Evolutionary conservation across 2,329 filamentous ascomycete genomes (phyloP), one percentile per base, ranked within the genome.

Genomic region (Colletotrichum echinochloae): DNA sequence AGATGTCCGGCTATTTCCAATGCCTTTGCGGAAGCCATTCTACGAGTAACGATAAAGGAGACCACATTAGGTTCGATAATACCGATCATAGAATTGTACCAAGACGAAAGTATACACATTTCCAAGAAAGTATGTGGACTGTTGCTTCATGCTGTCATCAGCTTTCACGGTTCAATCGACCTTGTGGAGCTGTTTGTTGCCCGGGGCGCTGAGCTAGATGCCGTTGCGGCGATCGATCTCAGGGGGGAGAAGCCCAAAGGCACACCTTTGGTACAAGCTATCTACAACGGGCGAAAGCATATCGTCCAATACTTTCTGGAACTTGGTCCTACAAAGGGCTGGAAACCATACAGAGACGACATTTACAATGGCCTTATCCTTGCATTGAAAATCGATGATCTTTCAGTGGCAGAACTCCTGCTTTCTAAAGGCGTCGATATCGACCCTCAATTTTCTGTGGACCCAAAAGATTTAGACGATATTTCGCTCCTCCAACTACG

Each of bases 261-360:
- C 3, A 57, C 54, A 28, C 35, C 35, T 2, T 26, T 41, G 14
- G 3, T 37, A 20, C 54, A 37, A 2, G 54, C 54, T 18, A 18
- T 28, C 9, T 16, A 2, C 12, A 3, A 2, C n/a, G n/a, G 2
- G 0, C 7, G 9, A 26, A 1, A 11, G 0, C 1, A 26, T 0
- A 18, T 39, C 2, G 5, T 39, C 5, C 0, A 41, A 20, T 41
- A 9, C 37, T 18, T 57, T 18, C n/a, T 57, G 3, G n/a, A 39
- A 28, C 12, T 3, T 28, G 14, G 5, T 9, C 14, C 48, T 28
- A 51, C 23, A 11, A 18, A 51, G 28, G 26, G n/a, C 14, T 14
- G 23, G n/a, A 11, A 9, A 16, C 54, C 2, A 6, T 7, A 23
- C 54, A 41, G 5, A 16, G 35, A 18, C 7, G 12, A 57, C 1